Conservation (phyloP, 495 filamentous ascomycete species). For the Patellaria atrata region DNA sequence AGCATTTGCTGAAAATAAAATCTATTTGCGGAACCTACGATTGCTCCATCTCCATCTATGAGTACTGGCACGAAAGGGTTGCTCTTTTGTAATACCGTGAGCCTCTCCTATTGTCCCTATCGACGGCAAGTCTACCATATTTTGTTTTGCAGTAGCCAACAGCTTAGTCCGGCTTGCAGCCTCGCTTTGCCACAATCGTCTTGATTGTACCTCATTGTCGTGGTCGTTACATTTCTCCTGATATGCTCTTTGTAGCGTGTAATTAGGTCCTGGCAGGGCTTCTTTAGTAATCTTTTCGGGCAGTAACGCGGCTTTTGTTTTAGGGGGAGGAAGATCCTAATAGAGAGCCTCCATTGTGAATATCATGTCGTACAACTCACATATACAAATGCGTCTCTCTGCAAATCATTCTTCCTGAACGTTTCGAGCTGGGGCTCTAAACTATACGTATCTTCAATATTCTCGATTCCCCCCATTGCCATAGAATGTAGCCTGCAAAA, state of each 20-base stretch:
- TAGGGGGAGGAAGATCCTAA: too few relatives aligned
- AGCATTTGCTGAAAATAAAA: not conserved
- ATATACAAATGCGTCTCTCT: constrained; percentile 12
- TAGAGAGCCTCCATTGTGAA: not conserved
- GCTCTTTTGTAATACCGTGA: constrained; percentile 14
- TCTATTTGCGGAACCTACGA: constrained; percentile 17
- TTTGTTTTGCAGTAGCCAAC: constrained; percentile 5
- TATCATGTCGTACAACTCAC: constrained; percentile 3
- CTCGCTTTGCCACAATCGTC: constrained; percentile 19
- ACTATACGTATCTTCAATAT: too few relatives aligned
- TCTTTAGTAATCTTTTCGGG: not conserved
- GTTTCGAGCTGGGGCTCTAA: constrained; percentile 13
- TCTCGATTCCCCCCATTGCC: too few relatives aligned
- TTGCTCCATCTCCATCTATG: constrained; percentile 29
- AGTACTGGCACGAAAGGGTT: constrained; percentile 26
- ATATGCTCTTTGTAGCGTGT: constrained; percentile 12
- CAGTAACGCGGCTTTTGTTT: too few relatives aligned
- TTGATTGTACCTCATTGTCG: constrained; percentile 18
- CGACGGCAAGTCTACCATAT: constrained; percentile 5
- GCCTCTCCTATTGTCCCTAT: not conserved
- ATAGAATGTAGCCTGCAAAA: too few relatives aligned
- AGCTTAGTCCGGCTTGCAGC: constrained; percentile 4
- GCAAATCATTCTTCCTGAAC: constrained; percentile 16
- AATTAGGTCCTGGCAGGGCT: not conserved
- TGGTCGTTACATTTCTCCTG: constrained; percentile 21